Evolutionary conservation across 2,329 filamentous ascomycete species (phyloP).

Genomic region (Stachybotrys chlorohalonatus): DNA sequence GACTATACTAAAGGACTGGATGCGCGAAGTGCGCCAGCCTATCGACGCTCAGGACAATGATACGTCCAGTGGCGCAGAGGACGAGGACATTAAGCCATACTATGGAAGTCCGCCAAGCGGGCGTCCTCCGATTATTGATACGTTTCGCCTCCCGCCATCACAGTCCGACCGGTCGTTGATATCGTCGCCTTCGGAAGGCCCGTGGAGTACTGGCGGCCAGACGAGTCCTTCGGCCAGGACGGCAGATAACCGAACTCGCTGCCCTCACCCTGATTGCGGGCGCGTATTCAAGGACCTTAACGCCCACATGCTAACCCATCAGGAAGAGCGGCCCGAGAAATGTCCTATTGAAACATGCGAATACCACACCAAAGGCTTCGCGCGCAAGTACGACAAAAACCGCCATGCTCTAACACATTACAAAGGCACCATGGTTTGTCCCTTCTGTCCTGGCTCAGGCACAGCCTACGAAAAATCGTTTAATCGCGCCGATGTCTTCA

Average conservation of each 20-base stretch:
- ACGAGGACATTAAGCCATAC: constrained; percentile 26
- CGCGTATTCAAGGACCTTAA: constrained; percentile 56
- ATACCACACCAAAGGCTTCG: constrained; percentile 90
- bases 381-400: constrained; percentile 97
- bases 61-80: constrained; percentile 42
- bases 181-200: constrained; percentile 11
- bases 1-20: constrained; percentile 50
- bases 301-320: constrained; percentile 94
- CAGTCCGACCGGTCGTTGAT: constrained; percentile 4
- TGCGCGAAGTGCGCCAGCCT: constrained; percentile 47
- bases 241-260: constrained; percentile 36
- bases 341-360: constrained; percentile 91
- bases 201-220: constrained; percentile 12
- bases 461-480: constrained; percentile 90
- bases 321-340: constrained; percentile 88
- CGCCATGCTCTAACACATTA: constrained; percentile 93
- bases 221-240: constrained; percentile 20
- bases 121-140: not conserved
- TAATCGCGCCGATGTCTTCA: constrained; percentile 94
- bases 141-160: not conserved
- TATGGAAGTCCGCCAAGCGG: constrained; percentile 1
- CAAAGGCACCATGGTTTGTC: constrained; percentile 96
- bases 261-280: constrained; percentile 49
- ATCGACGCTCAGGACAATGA: constrained; percentile 32
- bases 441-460: constrained; percentile 84